These are phyloP conservation scores for Amylocarpus encephaloides DNA, from an alignment of 2,329 filamentous ascomycete genomes.

Conservation along the genomic window DNA sequence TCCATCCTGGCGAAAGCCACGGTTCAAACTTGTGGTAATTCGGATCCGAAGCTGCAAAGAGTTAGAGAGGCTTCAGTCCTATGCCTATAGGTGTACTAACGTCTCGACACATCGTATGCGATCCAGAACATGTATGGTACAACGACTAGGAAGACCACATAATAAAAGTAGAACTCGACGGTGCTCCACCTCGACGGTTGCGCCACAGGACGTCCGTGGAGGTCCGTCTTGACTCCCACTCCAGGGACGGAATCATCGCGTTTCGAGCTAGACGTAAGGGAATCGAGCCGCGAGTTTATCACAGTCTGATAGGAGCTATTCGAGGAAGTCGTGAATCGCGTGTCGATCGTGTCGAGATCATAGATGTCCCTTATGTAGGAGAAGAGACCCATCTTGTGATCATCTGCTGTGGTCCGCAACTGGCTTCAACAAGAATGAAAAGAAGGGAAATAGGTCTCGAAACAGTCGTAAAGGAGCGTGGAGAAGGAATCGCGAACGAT, in stretches of 20 bases:
- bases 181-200: slow-evolving; percentile 76
- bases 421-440: too few species aligned
- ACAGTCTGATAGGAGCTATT: slow-evolving; percentile 58
- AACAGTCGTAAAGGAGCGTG: not conserved
- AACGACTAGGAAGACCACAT: slow-evolving; percentile 54
- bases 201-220: slow-evolving; percentile 39
- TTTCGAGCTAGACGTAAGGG: slow-evolving; percentile 31
- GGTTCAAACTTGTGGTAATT: slow-evolving; percentile 69
- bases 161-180: slow-evolving; percentile 80
- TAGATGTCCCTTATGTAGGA: slow-evolving; percentile 50
- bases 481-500: not conserved
- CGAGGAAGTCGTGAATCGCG: slow-evolving; percentile 65
- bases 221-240: slow-evolving; percentile 32
- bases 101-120: slow-evolving; percentile 77
- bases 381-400: slow-evolving; percentile 28
- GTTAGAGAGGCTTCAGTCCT: slow-evolving; percentile 12
- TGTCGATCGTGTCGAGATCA: slow-evolving; percentile 62
- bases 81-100: slow-evolving; percentile 43
- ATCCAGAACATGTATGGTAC: slow-evolving; percentile 88
- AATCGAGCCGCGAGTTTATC: slow-evolving; percentile 44
- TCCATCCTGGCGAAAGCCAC: slow-evolving; percentile 76
- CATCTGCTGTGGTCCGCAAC: slow-evolving; percentile 9
- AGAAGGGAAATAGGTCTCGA: too few species aligned
- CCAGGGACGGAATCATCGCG: slow-evolving; percentile 25
- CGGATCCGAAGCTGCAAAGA: slow-evolving; percentile 63